phyloP scores from a whole-genome alignment of 2,329 filamentous ascomycete species.

The Setomelanomma holmii region DNA sequence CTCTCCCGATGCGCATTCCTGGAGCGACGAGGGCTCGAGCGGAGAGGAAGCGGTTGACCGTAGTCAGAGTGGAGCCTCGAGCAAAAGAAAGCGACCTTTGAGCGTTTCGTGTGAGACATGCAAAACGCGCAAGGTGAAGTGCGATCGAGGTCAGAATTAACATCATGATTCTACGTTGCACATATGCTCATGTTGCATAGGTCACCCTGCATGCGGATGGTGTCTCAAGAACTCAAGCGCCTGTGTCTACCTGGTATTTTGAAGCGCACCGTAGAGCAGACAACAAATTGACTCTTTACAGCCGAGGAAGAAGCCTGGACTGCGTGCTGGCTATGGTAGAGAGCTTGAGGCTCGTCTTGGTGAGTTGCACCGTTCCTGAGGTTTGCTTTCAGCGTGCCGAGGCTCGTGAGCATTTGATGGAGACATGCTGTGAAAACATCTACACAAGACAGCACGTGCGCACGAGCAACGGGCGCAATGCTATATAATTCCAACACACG shows the following conservation, averaged over 20 bases:
- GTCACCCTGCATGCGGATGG: constrained; percentile 59
- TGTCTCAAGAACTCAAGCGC: constrained; percentile 70
- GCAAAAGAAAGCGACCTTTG: constrained; percentile 60
- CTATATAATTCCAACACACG: neutral
- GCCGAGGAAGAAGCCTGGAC: constrained; percentile 73
- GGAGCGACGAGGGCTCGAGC: constrained; percentile 51
- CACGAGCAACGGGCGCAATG: neutral
- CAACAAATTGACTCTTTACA: constrained; percentile 13
- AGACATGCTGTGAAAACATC: neutral
- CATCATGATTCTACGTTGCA: constrained; percentile 64
- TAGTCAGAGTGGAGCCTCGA: constrained; percentile 41
- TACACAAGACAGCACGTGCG: neutral
- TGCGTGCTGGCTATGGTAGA: constrained; percentile 65
- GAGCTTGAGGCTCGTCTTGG: constrained; percentile 66
- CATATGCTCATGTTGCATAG: neutral
- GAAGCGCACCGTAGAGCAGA: constrained; percentile 1
- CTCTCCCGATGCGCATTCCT: constrained; percentile 45
- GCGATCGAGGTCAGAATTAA: constrained; percentile 68
- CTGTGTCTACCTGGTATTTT: constrained; percentile 53
- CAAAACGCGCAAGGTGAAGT: constrained; percentile 67
- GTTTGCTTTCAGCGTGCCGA: neutral
- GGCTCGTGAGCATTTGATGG: neutral
- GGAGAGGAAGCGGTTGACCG: constrained; percentile 48
- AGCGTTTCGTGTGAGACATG: constrained; percentile 68
- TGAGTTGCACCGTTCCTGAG: constrained; percentile 46